Percentiles rank a stretch among this genome's conserved stretches.
phyloP scores from a whole-genome alignment of 1,284 basidiomycete species.

The Rhizopogon parksii region DNA sequence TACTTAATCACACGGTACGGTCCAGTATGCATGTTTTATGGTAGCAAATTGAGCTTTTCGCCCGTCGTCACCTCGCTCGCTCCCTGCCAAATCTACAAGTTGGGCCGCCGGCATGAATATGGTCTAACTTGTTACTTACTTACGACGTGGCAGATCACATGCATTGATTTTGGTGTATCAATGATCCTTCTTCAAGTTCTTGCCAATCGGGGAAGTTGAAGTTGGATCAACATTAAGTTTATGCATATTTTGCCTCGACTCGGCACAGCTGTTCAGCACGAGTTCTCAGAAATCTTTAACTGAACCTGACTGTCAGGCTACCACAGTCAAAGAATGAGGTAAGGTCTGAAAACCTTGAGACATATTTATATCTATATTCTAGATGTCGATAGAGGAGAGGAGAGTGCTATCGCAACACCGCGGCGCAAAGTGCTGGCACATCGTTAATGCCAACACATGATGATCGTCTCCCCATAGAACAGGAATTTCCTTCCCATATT shows the following conservation, averaged over 20 bases:
- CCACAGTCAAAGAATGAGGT: too few relatives aligned
- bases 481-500: not conserved
- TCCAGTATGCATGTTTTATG: too few relatives aligned
- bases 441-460: too few relatives aligned
- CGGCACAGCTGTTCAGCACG: conserved; percentile 81
- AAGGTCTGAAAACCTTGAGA: too few relatives aligned
- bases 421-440: not conserved
- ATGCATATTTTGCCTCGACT: conserved; percentile 75
- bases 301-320: too few relatives aligned
- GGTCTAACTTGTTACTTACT: not conserved
- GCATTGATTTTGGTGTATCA: not conserved
- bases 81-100: too few relatives aligned
- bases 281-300: conserved; percentile 77
- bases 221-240: conserved; percentile 8
- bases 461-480: not conserved
- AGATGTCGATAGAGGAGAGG: not conserved
- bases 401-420: too few relatives aligned
- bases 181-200: too few relatives aligned
- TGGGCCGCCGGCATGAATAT: not conserved
- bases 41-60: too few relatives aligned
- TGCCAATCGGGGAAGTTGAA: too few relatives aligned
- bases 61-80: too few relatives aligned
- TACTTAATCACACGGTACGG: too few relatives aligned
- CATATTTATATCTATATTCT: not conserved
- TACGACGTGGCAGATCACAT: not conserved